Percentiles rank a stretch among this genome's conserved stretches.
phyloP scores from a whole-genome alignment of 179 eudicot genomes.

The Actinidia arguta region DNA sequence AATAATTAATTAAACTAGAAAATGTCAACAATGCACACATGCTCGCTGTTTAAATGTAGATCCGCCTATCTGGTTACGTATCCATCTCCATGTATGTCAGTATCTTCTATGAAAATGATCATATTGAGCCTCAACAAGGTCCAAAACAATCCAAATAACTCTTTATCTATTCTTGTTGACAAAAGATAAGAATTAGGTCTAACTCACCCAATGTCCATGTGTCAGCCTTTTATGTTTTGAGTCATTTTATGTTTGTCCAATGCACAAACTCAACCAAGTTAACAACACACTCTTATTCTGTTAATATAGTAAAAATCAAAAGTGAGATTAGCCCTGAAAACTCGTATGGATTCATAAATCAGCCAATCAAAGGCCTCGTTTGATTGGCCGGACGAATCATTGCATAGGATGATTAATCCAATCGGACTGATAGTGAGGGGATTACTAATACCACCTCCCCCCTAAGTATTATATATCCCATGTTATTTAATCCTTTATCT shows the following conservation, averaged over 20 bases:
- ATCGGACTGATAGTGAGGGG: too few relatives aligned
- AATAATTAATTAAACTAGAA: background rate
- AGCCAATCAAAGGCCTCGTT: background rate
- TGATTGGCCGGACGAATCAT: too few relatives aligned
- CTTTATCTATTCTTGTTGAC: background rate
- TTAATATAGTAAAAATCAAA: background rate
- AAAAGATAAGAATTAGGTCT: background rate
- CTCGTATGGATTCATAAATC: background rate
- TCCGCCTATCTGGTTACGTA: background rate
- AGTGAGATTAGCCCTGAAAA: background rate
- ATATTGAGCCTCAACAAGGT: background rate
- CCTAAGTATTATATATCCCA: too few relatives aligned
- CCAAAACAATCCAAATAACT: background rate
- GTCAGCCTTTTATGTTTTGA: background rate
- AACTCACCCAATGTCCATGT: background rate
- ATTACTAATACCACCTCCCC: too few relatives aligned
- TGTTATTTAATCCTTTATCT: too few relatives aligned
- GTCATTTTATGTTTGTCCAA: background rate
- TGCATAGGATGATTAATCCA: too few relatives aligned
- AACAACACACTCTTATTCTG: background rate
- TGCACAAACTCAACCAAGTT: constrained; percentile 1
- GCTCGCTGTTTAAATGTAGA: background rate
- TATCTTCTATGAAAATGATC: background rate
- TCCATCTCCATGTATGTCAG: background rate
- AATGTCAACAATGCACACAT: background rate